Evolutionary conservation across 2,329 filamentous ascomycete genomes (phyloP).

Genomic region (Ophiobolus disseminans): DNA sequence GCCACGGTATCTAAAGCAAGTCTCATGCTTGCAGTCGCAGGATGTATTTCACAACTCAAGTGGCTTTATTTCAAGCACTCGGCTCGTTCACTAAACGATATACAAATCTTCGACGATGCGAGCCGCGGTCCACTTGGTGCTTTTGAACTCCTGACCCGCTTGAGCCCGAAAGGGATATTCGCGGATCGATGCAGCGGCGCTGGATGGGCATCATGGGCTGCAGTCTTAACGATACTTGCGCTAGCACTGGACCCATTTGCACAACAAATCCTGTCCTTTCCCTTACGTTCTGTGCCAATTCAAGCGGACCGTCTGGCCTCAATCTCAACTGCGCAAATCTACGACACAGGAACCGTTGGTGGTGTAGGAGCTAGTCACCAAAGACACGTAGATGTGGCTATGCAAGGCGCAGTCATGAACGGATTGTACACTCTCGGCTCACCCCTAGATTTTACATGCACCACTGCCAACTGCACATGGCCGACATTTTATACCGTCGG

Average conservation of each 20-base stretch:
- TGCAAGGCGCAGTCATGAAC: constrained; percentile 10
- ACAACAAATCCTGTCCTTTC: constrained; percentile 14
- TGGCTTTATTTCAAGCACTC: constrained; percentile 3
- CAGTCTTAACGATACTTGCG: constrained; percentile 10
- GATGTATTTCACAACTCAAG: constrained; percentile 7
- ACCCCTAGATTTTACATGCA: constrained; percentile 5
- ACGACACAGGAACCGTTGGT: constrained; percentile 2
- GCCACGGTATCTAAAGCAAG: constrained; percentile 9
- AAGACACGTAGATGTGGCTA: not conserved
- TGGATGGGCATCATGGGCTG: constrained; percentile 11
- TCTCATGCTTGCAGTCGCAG: constrained; percentile 4
- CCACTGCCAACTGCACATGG: constrained; percentile 15
- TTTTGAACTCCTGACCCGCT: constrained; percentile 4
- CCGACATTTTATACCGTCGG: constrained; percentile 11
- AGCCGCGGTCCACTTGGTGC: constrained; percentile 10
- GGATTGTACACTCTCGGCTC: constrained; percentile 6
- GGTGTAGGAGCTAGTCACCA: not conserved
- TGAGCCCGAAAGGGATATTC: not conserved
- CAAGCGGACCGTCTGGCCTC: constrained; percentile 3
- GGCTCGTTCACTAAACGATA: not conserved
- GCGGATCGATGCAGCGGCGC: not conserved
- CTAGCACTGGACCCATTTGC: constrained; percentile 15
- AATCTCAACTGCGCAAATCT: constrained; percentile 2
- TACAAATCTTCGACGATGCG: constrained; percentile 7
- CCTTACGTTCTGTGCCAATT: constrained; percentile 1